These are phyloP conservation scores for Aspergillus novofumigatus DNA, from an alignment of 2,329 filamentous ascomycete genomes.

Conservation along the genomic window DNA sequence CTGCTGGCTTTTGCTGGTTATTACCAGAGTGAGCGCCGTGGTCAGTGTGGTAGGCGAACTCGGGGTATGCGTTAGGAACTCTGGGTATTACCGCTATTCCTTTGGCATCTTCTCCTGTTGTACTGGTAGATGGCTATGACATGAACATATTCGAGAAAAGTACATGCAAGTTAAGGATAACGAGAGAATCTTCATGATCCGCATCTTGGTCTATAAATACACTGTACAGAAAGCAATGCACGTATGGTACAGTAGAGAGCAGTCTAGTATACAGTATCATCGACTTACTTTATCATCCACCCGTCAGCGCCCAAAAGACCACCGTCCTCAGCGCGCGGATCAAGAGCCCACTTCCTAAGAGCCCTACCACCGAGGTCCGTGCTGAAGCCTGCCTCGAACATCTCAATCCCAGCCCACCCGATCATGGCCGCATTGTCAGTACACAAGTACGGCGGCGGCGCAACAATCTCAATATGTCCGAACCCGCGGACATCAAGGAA, in stretches of 20 bases:
- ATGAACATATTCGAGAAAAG: neutral
- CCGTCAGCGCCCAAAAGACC: conserved; percentile 62
- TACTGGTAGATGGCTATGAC: neutral
- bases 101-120: neutral
- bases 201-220: neutral
- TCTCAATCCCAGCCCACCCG: conserved; percentile 87
- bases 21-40: neutral
- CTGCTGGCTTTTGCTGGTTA: neutral
- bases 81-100: neutral
- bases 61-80: neutral
- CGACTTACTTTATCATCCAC: conserved; percentile 40
- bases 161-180: neutral
- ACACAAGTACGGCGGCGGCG: conserved; percentile 73
- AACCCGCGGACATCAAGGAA: conserved; percentile 66
- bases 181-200: neutral
- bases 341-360: conserved; percentile 70
- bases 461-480: conserved; percentile 57
- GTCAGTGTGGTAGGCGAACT: neutral
- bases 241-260: conserved; percentile 2
- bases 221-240: neutral
- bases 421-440: conserved; percentile 99
- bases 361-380: conserved; percentile 59
- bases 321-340: conserved; percentile 55
- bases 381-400: conserved; percentile 75
- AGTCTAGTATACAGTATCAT: neutral